Percentiles rank a stretch among this genome's conserved stretches.
Evolutionary conservation across 2,329 filamentous ascomycete genomes (phyloP).

Genomic region (Orbilia ellipsospora): DNA sequence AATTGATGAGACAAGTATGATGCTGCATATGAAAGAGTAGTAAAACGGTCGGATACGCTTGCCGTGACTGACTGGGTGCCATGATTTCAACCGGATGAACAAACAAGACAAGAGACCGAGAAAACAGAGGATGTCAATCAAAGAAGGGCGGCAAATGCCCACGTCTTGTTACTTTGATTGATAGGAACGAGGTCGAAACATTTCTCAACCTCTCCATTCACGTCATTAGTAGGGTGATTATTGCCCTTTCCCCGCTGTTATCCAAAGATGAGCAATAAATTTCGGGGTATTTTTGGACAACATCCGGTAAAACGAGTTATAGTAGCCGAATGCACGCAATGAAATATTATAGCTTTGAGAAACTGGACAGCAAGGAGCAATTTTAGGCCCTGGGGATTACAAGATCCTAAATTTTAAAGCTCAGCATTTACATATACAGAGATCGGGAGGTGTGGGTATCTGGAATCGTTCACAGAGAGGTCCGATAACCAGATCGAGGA

Average conservation of each 20-base stretch:
- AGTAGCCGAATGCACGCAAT: conserved; percentile 1
- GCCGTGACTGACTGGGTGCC: not conserved
- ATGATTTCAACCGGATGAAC: not conserved
- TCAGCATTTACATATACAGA: not conserved
- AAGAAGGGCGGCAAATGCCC: too few relatives aligned
- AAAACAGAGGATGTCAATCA: too few relatives aligned
- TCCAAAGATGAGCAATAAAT: conserved; percentile 23
- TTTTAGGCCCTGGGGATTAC: conserved; percentile 37
- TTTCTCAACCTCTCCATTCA: conserved; percentile 2
- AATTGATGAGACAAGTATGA: too few relatives aligned
- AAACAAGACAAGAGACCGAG: not conserved
- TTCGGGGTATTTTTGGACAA: conserved; percentile 48
- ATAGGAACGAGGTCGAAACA: not conserved
- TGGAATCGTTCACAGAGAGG: too few relatives aligned
- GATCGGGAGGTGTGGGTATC: too few relatives aligned
- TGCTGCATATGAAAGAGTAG: not conserved
- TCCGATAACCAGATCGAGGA: not conserved
- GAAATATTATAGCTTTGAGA: too few relatives aligned
- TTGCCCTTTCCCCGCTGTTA: conserved; percentile 30
- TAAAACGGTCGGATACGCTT: not conserved
- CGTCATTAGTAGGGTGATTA: conserved; percentile 19
- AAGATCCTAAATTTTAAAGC: conserved; percentile 4
- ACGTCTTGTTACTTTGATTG: too few relatives aligned
- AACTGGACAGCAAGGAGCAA: not conserved
- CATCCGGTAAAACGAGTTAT: conserved; percentile 37